Conservation (phyloP, 176 grass and related monocot genomes). For the Zea mays region DNA sequence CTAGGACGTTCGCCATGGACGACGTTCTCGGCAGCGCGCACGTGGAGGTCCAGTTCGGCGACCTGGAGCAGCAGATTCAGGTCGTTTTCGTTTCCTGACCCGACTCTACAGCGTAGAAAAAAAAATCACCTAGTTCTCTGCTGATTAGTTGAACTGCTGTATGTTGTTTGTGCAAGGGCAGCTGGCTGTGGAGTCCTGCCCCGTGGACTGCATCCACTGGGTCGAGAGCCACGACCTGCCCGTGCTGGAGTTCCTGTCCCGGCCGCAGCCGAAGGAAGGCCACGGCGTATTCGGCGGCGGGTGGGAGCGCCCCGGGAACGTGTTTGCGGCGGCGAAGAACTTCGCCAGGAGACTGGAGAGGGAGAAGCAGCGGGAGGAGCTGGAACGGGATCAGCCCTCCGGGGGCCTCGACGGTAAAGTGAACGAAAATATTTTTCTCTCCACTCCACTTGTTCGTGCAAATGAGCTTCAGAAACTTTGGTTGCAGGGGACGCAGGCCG, state of each 20-base stretch:
- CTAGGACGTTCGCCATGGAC: constrained; percentile 60
- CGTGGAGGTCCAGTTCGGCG: constrained; percentile 56
- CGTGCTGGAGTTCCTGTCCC: constrained; percentile 40
- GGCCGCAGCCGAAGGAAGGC: constrained; percentile 39
- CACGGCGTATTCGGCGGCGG: constrained; percentile 48
- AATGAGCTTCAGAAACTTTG: background rate
- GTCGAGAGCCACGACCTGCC: constrained; percentile 48
- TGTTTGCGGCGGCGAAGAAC: constrained; percentile 44
- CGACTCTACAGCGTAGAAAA: background rate
- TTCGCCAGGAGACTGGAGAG: constrained; percentile 35
- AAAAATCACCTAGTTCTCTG: background rate
- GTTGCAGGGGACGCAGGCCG: constrained; percentile 34
- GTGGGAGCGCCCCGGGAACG: constrained; percentile 43
- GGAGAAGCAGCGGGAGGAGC: constrained; percentile 5
- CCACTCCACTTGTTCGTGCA: constrained; percentile 8
- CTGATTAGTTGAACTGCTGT: background rate
- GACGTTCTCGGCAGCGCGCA: constrained; percentile 56
- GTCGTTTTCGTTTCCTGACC: constrained; percentile 14
- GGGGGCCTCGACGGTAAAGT: constrained; percentile 6
- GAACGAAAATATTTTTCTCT: background rate
- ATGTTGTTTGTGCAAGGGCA: constrained; percentile 9
- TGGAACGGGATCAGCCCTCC: constrained; percentile 17
- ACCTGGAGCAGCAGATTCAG: constrained; percentile 53
- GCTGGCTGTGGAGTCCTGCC: constrained; percentile 63
- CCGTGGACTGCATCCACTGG: constrained; percentile 65